Base-by-base conservation (phyloP, 768 basidiomycete genomes). In the Boletus coccyginus region DNA sequence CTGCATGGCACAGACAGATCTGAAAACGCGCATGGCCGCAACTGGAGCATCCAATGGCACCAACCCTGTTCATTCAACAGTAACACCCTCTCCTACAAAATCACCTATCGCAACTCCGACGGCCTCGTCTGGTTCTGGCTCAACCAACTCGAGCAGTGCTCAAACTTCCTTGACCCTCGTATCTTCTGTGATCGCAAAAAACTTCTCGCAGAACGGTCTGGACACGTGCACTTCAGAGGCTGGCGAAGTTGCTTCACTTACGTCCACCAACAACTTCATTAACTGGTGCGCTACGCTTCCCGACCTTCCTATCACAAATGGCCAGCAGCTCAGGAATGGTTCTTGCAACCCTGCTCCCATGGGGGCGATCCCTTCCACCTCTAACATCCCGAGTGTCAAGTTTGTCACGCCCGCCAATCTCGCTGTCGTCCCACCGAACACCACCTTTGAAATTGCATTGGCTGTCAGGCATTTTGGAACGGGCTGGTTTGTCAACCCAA, bases 221-320 rank as follows among this genome's bases (percentile, higher is more conserved):
- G 59, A 63, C 16, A 51, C 40, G 24, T 63, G 56, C 29, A 60
- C 66, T 21, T 58, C 73, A 1, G 61, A 62, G 1, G 57, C 76
- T 51, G 83, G 82, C 31, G 78, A 85, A 69, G 77, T 78, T 24
- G 73, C 83, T 14, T 86, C 84, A 7, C 70, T 83, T 8, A 85
- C 81, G 0, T 85, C 85, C n/a, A 70, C 69, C 45, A 86, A 90
- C 74, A 90, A 90, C 76, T 90, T 86, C 68, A 87, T 87, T 73
- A 86, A 87, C 73, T 85, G 75, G 68, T 87, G 87, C 62, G 69
- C 74, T 8, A 80, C 78, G 16, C 63, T 76, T 5, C 65, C 77
- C 5, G 62, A 76, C 50, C 68, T 79, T 47, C 79, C 85, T 4
- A 74, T 87, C 56, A 88, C 87, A 43, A 81, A 85, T 61, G 85